Base-by-base conservation (phyloP, 306 rosid species). In the Casuarina cunninghamiana region DNA sequence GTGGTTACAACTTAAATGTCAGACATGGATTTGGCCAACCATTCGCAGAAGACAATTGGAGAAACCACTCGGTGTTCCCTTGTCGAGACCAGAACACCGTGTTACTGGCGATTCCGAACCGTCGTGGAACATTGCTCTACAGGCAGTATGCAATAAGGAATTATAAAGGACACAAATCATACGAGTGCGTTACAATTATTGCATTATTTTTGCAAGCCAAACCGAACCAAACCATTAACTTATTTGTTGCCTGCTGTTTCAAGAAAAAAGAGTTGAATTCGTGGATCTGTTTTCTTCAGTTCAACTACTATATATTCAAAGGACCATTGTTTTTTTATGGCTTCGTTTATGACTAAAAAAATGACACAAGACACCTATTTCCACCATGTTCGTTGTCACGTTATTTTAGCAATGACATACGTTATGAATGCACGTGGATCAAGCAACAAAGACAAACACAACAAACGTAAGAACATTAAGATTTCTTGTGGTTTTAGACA, bases 1-100 rank as follows among this genome's bases (percentile, higher is more conserved):
- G 86, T 77, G 1, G 89, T 76, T 86, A 78, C 65, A 74, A 76
- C 70, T 61, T 38, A 65, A 65, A 73, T 71, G 75, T 68, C 61
- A 76, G 75, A 73, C 51, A 69, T 9, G 76, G 83, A 78, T 89
- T 80, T 80, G 80, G 86, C 89, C 87, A 87, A 81, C 86, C 80
- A 85, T 83, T 77, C 83, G 72, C 46, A 66, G 53, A 75, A 82
- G 17, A 70, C n/a, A 11, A 39, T 15, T 17, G 13, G 37, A 62
- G 51, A 73, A 58, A 73, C 32, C 58, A 62, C 38, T 41, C 15
- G 75, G 43, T 74, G 84, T 41, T 49, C 44, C 51, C 53, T 50
- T 69, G 76, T 53, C 54, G 54, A 54, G 63, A 76, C 67, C 48
- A 66, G 13, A 73, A n/a, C 58, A 2, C 32, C 35, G 38, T 73